phyloP scores from a whole-genome alignment of 2,329 filamentous ascomycete genomes.

The Sclerotinia sclerotiorum region DNA sequence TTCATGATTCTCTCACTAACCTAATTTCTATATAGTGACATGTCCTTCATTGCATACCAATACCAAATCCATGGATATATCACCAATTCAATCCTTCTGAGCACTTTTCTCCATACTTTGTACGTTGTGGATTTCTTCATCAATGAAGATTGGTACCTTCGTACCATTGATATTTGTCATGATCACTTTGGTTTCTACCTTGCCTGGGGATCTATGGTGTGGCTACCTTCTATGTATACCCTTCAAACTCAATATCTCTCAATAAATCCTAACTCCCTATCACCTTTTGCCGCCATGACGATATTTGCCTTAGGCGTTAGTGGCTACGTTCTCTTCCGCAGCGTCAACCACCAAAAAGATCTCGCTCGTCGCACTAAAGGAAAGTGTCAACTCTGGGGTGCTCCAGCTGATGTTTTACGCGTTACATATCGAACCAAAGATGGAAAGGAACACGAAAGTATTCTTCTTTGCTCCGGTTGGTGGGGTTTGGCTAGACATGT shows the following conservation, averaged over 20 bases:
- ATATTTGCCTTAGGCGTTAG: slow-evolving; percentile 40
- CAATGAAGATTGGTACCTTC: slow-evolving; percentile 51
- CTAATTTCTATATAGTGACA: slow-evolving; percentile 37
- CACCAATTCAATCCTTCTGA: slow-evolving; percentile 46
- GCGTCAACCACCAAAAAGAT: slow-evolving; percentile 49
- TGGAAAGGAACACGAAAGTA: slow-evolving; percentile 44
- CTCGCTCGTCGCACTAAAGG: slow-evolving; percentile 44
- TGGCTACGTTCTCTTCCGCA: slow-evolving; percentile 48
- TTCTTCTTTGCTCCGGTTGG: slow-evolving; percentile 45
- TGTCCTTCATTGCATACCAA: slow-evolving; percentile 45
- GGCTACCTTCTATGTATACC: slow-evolving; percentile 49
- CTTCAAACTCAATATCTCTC: slow-evolving; percentile 50
- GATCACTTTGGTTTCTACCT: slow-evolving; percentile 47
- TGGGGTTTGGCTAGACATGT: slow-evolving; percentile 46
- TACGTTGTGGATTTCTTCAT: slow-evolving; percentile 52
- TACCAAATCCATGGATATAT: slow-evolving; percentile 46
- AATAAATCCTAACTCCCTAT: slow-evolving; percentile 43
- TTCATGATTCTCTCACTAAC: background rate
- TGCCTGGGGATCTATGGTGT: slow-evolving; percentile 48
- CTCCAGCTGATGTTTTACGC: slow-evolving; percentile 43
- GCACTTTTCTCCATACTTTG: slow-evolving; percentile 46
- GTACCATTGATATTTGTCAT: slow-evolving; percentile 46
- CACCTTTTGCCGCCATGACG: slow-evolving; percentile 33
- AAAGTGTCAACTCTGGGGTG: slow-evolving; percentile 47
- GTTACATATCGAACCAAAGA: slow-evolving; percentile 46